phyloP scores from a whole-genome alignment of 2,329 filamentous ascomycete species.

The Pseudogymnoascus sp. region DNA sequence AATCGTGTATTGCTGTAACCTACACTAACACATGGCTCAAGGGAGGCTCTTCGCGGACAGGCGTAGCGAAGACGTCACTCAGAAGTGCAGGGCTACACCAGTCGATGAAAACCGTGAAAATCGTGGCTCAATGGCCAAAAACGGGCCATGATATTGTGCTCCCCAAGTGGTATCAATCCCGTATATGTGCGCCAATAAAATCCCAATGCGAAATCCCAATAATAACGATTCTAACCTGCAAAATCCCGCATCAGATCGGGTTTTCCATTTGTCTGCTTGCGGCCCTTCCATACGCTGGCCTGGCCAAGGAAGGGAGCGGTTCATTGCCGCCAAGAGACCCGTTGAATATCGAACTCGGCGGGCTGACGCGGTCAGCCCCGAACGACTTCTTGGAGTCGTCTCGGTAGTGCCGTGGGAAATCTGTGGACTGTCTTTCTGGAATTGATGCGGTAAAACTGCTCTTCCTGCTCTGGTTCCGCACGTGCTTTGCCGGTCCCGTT shows the following conservation, averaged over 20 bases:
- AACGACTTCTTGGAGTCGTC: constrained; percentile 1
- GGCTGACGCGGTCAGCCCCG: background rate
- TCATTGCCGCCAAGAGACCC: background rate
- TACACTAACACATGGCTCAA: too few relatives aligned
- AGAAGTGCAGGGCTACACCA: too few relatives aligned
- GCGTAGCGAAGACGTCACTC: too few relatives aligned
- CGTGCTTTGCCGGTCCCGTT: constrained; percentile 47
- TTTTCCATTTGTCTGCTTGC: background rate
- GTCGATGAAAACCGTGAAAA: background rate
- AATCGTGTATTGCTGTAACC: too few relatives aligned
- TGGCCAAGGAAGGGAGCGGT: background rate
- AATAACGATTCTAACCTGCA: constrained; percentile 4
- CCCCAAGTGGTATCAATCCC: background rate
- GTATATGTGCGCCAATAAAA: background rate
- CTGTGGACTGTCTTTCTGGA: background rate
- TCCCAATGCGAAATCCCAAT: background rate
- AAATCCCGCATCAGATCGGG: background rate
- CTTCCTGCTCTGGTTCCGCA: constrained; percentile 25
- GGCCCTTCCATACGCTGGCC: background rate
- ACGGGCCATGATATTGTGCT: constrained; percentile 2
- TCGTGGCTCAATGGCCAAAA: background rate
- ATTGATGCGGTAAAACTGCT: constrained; percentile 24
- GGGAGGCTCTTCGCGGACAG: too few relatives aligned
- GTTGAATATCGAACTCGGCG: constrained; percentile 2
- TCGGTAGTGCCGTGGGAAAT: background rate